A percentile compares a stretch with the other conserved stretches of the same genome.
Conservation (phyloP, 495 filamentous ascomycete genomes). For the Neurospora sp. region DNA sequence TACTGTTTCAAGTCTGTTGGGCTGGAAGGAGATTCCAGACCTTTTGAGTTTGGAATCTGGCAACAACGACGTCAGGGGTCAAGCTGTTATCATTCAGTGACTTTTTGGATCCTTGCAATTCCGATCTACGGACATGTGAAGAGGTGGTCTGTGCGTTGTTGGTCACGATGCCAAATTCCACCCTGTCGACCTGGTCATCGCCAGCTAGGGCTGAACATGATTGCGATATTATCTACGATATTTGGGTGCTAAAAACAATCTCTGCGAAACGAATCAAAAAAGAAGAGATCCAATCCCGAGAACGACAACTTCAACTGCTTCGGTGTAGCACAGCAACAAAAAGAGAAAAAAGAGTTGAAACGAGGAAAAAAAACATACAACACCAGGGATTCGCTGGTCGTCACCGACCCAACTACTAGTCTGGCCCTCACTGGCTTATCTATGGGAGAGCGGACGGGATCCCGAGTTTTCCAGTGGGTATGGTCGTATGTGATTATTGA, state of each 20-base stretch:
- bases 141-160: not conserved
- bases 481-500: not conserved
- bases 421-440: not conserved
- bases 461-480: slow-evolving; percentile 29
- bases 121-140: not conserved
- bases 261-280: no score
- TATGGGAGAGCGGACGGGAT: slow-evolving; percentile 36
- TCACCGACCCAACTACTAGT: slow-evolving; percentile 1
- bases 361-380: slow-evolving; percentile 22
- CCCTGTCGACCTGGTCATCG: not conserved
- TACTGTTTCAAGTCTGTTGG: not conserved
- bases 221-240: no score
- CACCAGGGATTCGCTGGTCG: slow-evolving; percentile 34
- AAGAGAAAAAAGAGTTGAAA: not conserved
- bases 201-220: not conserved
- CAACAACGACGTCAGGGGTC: not conserved
- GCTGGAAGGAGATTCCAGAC: not conserved
- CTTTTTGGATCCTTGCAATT: not conserved
- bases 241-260: no score
- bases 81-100: not conserved
- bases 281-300: no score
- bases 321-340: not conserved
- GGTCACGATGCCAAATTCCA: not conserved
- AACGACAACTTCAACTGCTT: no score
- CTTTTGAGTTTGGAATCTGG: not conserved